Evolutionary conservation across 345 rosid species (phyloP).

Genomic region (Excoecaria agallocha): DNA sequence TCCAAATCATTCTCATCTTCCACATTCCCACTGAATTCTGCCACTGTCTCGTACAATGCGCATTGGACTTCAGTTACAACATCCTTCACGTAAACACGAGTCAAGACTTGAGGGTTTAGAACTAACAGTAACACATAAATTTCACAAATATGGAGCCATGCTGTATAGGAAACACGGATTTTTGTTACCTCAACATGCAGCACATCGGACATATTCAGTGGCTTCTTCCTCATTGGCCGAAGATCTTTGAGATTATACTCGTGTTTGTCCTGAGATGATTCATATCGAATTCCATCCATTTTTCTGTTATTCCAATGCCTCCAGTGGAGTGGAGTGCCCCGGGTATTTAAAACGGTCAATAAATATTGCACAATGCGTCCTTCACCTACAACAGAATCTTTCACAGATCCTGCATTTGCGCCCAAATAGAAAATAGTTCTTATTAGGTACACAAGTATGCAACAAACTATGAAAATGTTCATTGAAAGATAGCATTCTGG

Average conservation of each 20-base stretch:
- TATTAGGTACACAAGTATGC: too few relatives aligned
- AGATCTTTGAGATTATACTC: conserved; percentile 61
- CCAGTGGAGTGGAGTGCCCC: conserved; percentile 91
- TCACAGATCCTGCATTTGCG: conserved; percentile 66
- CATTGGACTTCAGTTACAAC: conserved; percentile 60
- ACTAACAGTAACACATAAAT: not conserved
- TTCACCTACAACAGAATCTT: conserved; percentile 94
- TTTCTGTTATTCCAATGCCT: conserved; percentile 46
- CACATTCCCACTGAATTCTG: conserved; percentile 64
- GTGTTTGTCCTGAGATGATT: conserved; percentile 46
- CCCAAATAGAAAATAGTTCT: not conserved
- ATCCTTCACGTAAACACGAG: conserved; percentile 42
- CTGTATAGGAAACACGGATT: not conserved
- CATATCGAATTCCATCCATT: conserved; percentile 43
- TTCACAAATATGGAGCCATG: not conserved
- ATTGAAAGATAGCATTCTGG: too few relatives aligned
- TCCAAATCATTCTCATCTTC: conserved; percentile 83
- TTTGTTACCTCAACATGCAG: conserved; percentile 58
- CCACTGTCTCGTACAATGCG: conserved; percentile 43
- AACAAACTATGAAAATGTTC: too few relatives aligned
- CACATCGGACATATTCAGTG: conserved; percentile 57
- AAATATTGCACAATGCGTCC: conserved; percentile 82
- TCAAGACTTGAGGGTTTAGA: not conserved
- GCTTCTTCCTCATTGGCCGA: conserved; percentile 46
- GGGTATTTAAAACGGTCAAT: conserved; percentile 68